Percentiles rank a stretch among this genome's conserved stretches.
Conservation (phyloP, 2,329 filamentous ascomycete genomes). For the Beauveria australis region DNA sequence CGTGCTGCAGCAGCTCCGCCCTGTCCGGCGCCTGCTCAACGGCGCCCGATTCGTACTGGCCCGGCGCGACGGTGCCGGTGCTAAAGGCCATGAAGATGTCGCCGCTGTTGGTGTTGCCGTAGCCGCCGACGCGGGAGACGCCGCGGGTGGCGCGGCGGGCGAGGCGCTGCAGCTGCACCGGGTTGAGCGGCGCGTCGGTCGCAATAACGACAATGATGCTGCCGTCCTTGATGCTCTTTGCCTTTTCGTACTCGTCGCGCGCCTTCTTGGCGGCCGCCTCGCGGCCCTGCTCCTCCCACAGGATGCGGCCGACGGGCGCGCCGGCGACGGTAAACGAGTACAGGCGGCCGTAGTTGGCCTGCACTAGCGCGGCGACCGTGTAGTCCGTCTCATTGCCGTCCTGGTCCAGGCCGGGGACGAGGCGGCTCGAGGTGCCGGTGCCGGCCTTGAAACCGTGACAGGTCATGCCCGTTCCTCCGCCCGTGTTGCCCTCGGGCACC, state of each 20-base stretch:
- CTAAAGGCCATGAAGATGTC: slow-evolving; percentile 57
- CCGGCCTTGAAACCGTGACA: slow-evolving; percentile 56
- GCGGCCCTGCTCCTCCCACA: slow-evolving; percentile 22
- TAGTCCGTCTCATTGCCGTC: slow-evolving; percentile 30
- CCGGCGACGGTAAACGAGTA: slow-evolving; percentile 46
- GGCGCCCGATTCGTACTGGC: slow-evolving; percentile 16
- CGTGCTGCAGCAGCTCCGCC: slow-evolving; percentile 26
- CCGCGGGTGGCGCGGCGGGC: slow-evolving; percentile 51
- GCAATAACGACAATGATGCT: slow-evolving; percentile 52
- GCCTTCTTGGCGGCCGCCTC: neutral
- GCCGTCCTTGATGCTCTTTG: slow-evolving; percentile 47
- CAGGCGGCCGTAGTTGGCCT: slow-evolving; percentile 52
- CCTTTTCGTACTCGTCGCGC: slow-evolving; percentile 19
- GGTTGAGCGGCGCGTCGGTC: slow-evolving; percentile 50
- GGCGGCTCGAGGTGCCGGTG: slow-evolving; percentile 47
- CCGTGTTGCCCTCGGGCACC: slow-evolving; percentile 50
- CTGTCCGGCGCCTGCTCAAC: slow-evolving; percentile 27
- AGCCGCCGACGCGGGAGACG: slow-evolving; percentile 46
- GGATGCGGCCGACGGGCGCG: slow-evolving; percentile 48
- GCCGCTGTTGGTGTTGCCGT: slow-evolving; percentile 49
- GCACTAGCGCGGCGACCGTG: slow-evolving; percentile 49
- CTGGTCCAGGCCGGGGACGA: slow-evolving; percentile 27
- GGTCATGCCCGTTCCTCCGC: slow-evolving; percentile 57
- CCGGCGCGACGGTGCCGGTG: slow-evolving; percentile 41
- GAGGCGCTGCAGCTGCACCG: slow-evolving; percentile 45